Evolutionary conservation across 768 basidiomycete genomes (phyloP).

Genomic region (Roridomyces roridus): DNA sequence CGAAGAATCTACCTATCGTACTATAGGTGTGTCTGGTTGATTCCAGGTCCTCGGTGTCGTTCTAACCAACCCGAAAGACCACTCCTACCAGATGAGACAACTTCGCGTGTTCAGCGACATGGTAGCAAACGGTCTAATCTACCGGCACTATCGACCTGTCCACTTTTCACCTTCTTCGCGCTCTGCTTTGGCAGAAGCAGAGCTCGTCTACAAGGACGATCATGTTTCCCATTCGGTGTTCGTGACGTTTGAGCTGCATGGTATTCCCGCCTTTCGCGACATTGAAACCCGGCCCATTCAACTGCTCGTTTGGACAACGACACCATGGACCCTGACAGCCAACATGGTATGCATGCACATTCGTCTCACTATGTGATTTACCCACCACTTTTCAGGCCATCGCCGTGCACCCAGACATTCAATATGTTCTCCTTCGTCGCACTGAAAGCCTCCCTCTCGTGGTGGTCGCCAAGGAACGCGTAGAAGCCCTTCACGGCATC

Average conservation of each 20-base stretch:
- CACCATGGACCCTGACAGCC: conserved; percentile 95
- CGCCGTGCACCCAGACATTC: conserved; percentile 77
- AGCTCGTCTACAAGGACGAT: conserved; percentile 88
- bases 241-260: conserved; percentile 70
- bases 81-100: conserved; percentile 87
- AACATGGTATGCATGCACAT: conserved; percentile 76
- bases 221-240: conserved; percentile 90
- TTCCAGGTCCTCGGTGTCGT: neutral
- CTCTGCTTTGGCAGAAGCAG: conserved; percentile 95
- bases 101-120: conserved; percentile 84
- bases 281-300: conserved; percentile 44
- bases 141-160: conserved; percentile 86
- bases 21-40: conserved; percentile 64
- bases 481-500: conserved; percentile 44
- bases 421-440: conserved; percentile 61
- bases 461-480: conserved; percentile 60
- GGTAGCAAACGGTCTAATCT: conserved; percentile 90
- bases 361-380: conserved; percentile 6
- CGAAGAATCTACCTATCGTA: conserved; percentile 75
- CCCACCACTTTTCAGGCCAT: conserved; percentile 66
- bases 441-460: conserved; percentile 31
- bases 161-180: conserved; percentile 95
- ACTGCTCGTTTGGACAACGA: conserved; percentile 94
- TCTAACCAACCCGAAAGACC: conserved; percentile 56
- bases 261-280: conserved; percentile 33